Evolutionary conservation across 2,329 filamentous ascomycete genomes (phyloP).

Genomic region (Clarireedia hainanense): DNA sequence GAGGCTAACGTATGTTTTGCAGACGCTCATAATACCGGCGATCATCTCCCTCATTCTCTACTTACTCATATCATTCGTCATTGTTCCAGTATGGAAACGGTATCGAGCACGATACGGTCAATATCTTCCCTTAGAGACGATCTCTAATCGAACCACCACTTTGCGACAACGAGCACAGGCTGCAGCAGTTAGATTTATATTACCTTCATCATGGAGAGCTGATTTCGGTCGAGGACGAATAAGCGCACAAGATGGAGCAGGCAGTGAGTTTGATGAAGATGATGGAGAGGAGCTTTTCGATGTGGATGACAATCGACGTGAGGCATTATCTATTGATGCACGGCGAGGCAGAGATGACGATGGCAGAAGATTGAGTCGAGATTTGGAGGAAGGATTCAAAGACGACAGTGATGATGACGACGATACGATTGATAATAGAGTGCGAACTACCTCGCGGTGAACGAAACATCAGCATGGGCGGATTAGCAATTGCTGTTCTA

Average conservation of each 20-base stretch:
- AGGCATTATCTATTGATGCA: constrained; percentile 32
- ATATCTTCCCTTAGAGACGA: constrained; percentile 61
- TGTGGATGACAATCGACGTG: constrained; percentile 40
- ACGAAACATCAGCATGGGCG: background rate
- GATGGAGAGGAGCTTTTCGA: constrained; percentile 64
- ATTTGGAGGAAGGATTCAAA: constrained; percentile 68
- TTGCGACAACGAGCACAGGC: constrained; percentile 44
- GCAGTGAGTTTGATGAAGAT: constrained; percentile 51
- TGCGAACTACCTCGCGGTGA: constrained; percentile 11
- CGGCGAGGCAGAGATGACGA: constrained; percentile 36
- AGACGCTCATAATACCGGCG: constrained; percentile 66
- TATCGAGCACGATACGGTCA: constrained; percentile 66
- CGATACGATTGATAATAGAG: constrained; percentile 9
- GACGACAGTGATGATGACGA: constrained; percentile 61
- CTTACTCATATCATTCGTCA: constrained; percentile 53
- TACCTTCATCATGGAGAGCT: constrained; percentile 43
- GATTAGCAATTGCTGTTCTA: background rate
- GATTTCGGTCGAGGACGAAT: constrained; percentile 35
- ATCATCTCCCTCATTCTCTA: constrained; percentile 64
- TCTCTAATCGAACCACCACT: constrained; percentile 49
- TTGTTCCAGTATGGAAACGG: constrained; percentile 61
- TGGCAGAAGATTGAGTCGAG: constrained; percentile 62
- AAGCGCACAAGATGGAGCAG: constrained; percentile 34
- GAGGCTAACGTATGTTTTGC: constrained; percentile 5
- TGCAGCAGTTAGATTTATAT: constrained; percentile 33